Base-by-base conservation (phyloP, 345 rosid genomes). In the Ceriops zippeliana region DNA sequence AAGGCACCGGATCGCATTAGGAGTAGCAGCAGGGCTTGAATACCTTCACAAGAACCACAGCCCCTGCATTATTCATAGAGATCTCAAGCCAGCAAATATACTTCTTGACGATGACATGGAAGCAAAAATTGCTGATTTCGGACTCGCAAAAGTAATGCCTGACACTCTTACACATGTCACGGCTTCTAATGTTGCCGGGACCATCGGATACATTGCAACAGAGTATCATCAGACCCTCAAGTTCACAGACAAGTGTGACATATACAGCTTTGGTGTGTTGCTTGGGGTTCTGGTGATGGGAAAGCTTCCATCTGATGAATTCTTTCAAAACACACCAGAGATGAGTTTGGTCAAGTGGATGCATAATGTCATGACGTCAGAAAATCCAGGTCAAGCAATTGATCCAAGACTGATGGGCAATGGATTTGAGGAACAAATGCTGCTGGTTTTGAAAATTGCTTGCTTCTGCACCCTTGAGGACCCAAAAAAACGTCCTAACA, bases 91-190 rank as follows among this genome's bases (percentile, higher is more conserved):
- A 1, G 97, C 91, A 6, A 93, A 93, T 22, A 67, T 93, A 60
- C 91, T 93, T 59, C 91, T 93, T 3, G 97, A 91, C 42, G 97
- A 93, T 56, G 89, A 91, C 62, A 85, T 91, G 96, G 98, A 93
- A 79, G 96, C 97, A 16, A 76, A 93, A 65, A 95, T 95, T 21
- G 83, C 97, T 0, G 97, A 91, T 82, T 95, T 91, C 20, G 97
- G 97, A 26, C 87, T 91, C 6, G 97, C 98, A 26, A 87, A 85
- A 69, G 75, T 84, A 34, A 83, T 93, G 85, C 92, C 96, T 0
- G 96, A 95, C 67, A 82, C 89, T 20, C 7, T 66, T 21, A 89
- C 97, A 2, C 97, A 91, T 57, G 34, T 89, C 49, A 73, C 97
- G 0, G 74, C 87, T 30, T 86, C 91, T 0, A 83, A 82, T 67